phyloP scores from a whole-genome alignment of 2,329 filamentous ascomycete genomes.

The Ceratocystis huliohia region DNA sequence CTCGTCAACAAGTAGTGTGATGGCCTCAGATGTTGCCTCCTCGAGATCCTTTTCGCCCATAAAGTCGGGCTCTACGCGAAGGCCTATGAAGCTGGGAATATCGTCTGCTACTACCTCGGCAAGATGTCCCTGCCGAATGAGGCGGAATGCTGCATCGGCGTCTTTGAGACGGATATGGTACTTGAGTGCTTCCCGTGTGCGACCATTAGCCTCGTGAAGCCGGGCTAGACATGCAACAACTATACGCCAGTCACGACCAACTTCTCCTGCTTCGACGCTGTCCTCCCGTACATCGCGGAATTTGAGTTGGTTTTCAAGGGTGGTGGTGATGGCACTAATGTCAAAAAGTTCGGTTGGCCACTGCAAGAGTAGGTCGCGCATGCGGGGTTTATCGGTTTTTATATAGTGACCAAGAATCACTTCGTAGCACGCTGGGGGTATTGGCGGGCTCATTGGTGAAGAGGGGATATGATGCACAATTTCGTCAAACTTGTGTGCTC shows the following conservation, averaged over 20 bases:
- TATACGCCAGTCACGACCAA: slow-evolving; percentile 72
- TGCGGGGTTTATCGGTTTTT: slow-evolving; percentile 57
- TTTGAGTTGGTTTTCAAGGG: slow-evolving; percentile 70
- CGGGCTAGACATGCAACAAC: slow-evolving; percentile 78
- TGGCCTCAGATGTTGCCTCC: slow-evolving; percentile 67
- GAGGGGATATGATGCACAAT: slow-evolving; percentile 75
- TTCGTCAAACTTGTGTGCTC: slow-evolving; percentile 75
- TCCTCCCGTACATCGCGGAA: slow-evolving; percentile 63
- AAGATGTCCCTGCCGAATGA: slow-evolving; percentile 83
- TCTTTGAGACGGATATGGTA: slow-evolving; percentile 88
- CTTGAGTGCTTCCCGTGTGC: slow-evolving; percentile 69
- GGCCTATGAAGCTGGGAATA: slow-evolving; percentile 73
- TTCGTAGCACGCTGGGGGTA: slow-evolving; percentile 76
- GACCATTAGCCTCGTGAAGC: slow-evolving; percentile 68
- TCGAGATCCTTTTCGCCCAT: slow-evolving; percentile 61
- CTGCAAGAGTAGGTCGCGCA: slow-evolving; percentile 64
- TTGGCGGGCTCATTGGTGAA: slow-evolving; percentile 60
- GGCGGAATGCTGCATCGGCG: slow-evolving; percentile 71
- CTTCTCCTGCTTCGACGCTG: slow-evolving; percentile 58
- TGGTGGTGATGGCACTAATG: slow-evolving; percentile 58
- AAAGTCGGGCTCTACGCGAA: slow-evolving; percentile 57
- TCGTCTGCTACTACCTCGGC: slow-evolving; percentile 81
- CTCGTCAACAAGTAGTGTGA: slow-evolving; percentile 77
- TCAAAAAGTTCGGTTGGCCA: slow-evolving; percentile 84
- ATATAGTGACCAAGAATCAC: slow-evolving; percentile 83